These are phyloP conservation scores for Lactifluus pinguis DNA, from an alignment of 768 basidiomycete species.

Conservation along the genomic window DNA sequence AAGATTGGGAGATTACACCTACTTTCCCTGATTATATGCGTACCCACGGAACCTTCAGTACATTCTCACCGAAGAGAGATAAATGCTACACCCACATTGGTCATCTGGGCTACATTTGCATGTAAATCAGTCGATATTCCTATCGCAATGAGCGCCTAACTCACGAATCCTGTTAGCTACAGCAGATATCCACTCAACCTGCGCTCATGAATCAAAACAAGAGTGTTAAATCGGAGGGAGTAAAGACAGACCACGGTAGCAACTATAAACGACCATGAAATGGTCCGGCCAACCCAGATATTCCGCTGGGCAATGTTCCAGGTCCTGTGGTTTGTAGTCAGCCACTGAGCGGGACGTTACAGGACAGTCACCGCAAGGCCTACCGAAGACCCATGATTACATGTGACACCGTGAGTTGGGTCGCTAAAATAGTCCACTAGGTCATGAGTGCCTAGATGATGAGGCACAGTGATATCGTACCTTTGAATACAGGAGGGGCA, in stretches of 20 bases:
- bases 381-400: constrained; percentile 55
- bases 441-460: background rate
- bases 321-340: constrained; percentile 30
- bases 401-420: constrained; percentile 59
- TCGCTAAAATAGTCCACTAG: constrained; percentile 29
- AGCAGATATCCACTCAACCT: constrained; percentile 52
- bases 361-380: background rate
- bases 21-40: constrained; percentile 29
- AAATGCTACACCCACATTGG: background rate
- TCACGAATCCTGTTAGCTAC: constrained; percentile 42
- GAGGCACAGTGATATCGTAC: constrained; percentile 26
- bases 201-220: background rate
- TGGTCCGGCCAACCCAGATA: constrained; percentile 30
- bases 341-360: background rate
- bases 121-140: constrained; percentile 4
- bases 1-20: constrained; percentile 7
- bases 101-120: constrained; percentile 3
- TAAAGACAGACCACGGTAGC: constrained; percentile 34
- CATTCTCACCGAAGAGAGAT: background rate
- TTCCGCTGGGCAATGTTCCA: constrained; percentile 49
- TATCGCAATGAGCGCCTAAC: constrained; percentile 18
- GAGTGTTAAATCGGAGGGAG: constrained; percentile 19
- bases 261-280: constrained; percentile 34
- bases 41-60: background rate
- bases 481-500: constrained; percentile 52